These are phyloP conservation scores for Heliamphora exappendiculata DNA, from an alignment of 148 eudicot species.

Conservation along the genomic window DNA sequence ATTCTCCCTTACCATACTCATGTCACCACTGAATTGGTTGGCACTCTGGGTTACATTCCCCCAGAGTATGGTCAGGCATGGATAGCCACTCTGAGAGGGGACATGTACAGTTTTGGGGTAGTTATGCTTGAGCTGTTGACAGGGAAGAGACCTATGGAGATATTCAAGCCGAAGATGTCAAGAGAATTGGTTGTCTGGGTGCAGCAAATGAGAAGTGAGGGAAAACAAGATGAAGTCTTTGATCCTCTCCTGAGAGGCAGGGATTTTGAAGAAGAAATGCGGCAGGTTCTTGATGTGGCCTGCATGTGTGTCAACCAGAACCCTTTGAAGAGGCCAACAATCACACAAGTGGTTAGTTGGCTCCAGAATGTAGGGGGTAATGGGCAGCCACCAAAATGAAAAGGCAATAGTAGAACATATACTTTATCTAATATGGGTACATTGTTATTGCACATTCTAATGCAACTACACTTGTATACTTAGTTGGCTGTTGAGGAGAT, in stretches of 20 bases:
- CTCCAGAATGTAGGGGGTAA: conserved; percentile 40
- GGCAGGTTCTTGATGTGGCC: conserved; percentile 70
- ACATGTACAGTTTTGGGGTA: conserved; percentile 87
- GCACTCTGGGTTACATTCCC: conserved; percentile 90
- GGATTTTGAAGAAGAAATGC: conserved; percentile 77
- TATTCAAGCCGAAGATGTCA: conserved; percentile 55
- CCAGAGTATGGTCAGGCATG: conserved; percentile 89
- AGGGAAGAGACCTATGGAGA: conserved; percentile 78
- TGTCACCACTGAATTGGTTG: conserved; percentile 88
- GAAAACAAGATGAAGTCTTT: conserved; percentile 56
- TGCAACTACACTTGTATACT: conserved; percentile 6
- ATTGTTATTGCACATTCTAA: conserved; percentile 1
- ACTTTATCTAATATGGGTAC: not conserved
- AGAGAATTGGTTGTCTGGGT: conserved; percentile 86
- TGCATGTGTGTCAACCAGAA: conserved; percentile 68
- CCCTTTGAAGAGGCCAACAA: conserved; percentile 72
- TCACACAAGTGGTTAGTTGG: conserved; percentile 69
- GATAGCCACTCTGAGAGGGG: conserved; percentile 91
- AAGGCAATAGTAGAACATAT: conserved; percentile 16
- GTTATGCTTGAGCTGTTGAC: conserved; percentile 83
- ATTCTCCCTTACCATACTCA: conserved; percentile 78
- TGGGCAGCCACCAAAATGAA: conserved; percentile 23
- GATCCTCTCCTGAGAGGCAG: conserved; percentile 59
- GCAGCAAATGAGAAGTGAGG: conserved; percentile 59
- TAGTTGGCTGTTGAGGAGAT: not conserved